A percentile compares a stretch with the other conserved stretches of the same genome.
These are phyloP conservation scores for Rhodofomes roseus DNA, from an alignment of 1,284 basidiomycete species.

Conservation along the genomic window DNA sequence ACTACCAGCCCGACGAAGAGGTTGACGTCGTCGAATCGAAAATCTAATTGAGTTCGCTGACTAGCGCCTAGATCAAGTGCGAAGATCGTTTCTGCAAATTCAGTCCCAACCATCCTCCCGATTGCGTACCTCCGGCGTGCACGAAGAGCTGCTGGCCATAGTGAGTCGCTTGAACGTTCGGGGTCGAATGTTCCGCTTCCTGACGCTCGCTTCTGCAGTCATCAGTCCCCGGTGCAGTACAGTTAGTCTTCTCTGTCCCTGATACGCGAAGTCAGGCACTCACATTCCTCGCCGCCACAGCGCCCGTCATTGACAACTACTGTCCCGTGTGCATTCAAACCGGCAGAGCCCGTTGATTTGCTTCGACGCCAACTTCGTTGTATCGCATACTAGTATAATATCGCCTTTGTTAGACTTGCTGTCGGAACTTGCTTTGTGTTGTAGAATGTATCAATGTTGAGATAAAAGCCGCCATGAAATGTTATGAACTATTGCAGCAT, in stretches of 20 bases:
- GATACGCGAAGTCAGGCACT: conserved; percentile 4
- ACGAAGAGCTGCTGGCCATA: conserved; percentile 71
- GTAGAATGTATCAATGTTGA: neutral
- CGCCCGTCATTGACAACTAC: conserved; percentile 39
- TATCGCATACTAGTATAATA: neutral
- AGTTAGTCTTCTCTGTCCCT: conserved; percentile 32
- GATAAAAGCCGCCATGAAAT: neutral
- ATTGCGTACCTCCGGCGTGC: conserved; percentile 58
- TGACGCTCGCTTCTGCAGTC: conserved; percentile 37
- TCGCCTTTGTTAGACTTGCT: neutral
- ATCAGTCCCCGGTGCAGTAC: conserved; percentile 65
- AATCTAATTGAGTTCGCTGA: conserved; percentile 20
- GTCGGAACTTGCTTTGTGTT: neutral
- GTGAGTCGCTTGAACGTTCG: conserved; percentile 37
- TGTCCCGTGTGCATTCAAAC: conserved; percentile 37
- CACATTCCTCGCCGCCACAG: conserved; percentile 25
- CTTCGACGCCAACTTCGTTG: neutral
- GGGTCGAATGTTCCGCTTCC: conserved; percentile 9
- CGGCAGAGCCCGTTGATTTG: conserved; percentile 6
- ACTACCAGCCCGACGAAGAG: conserved; percentile 50
- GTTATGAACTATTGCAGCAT: neutral
- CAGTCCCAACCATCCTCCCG: conserved; percentile 55
- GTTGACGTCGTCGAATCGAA: conserved; percentile 30
- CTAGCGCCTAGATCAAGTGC: conserved; percentile 46
- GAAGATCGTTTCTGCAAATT: conserved; percentile 66